These are phyloP conservation scores for Penicillium sp. DNA, from an alignment of 2,329 filamentous ascomycete genomes.

Conservation along the genomic window DNA sequence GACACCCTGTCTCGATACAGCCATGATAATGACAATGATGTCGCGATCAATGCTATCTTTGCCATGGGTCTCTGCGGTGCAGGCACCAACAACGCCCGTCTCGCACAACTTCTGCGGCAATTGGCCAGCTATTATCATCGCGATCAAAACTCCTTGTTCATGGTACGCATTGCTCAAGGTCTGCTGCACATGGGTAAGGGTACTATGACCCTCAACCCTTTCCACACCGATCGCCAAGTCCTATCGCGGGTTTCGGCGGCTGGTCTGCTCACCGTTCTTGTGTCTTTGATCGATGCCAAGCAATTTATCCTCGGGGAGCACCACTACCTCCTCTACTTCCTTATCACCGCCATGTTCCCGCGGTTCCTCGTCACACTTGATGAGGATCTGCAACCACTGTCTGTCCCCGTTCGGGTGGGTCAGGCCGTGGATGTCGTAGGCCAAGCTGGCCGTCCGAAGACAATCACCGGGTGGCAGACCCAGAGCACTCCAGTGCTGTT, in stretches of 20 bases:
- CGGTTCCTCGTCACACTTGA: conserved; percentile 94
- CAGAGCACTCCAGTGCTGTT: conserved; percentile 97
- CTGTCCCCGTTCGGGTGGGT: conserved; percentile 92
- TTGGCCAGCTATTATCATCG: conserved; percentile 97
- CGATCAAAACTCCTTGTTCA: conserved; percentile 92
- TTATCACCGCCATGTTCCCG: conserved; percentile 94
- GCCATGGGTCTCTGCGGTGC: conserved; percentile 96
- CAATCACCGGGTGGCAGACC: conserved; percentile 98
- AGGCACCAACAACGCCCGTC: conserved; percentile 93
- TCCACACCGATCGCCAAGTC: conserved; percentile 96
- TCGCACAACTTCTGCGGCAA: conserved; percentile 90
- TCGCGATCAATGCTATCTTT: conserved; percentile 97
- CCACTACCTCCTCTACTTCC: conserved; percentile 95
- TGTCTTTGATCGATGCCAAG: conserved; percentile 94
- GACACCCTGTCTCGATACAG: conserved; percentile 96
- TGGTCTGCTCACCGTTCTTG: conserved; percentile 79
- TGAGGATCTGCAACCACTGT: conserved; percentile 86
- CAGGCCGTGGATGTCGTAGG: conserved; percentile 98
- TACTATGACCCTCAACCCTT: conserved; percentile 91
- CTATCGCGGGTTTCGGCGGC: conserved; percentile 86
- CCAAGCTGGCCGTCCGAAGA: conserved; percentile 94
- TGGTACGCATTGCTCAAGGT: conserved; percentile 98
- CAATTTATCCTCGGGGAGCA: conserved; percentile 65
- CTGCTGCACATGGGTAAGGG: conserved; percentile 99
- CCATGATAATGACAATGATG: conserved; percentile 97